phyloP scores from a whole-genome alignment of 441 rosid species.

The Adansonia grandidieri region DNA sequence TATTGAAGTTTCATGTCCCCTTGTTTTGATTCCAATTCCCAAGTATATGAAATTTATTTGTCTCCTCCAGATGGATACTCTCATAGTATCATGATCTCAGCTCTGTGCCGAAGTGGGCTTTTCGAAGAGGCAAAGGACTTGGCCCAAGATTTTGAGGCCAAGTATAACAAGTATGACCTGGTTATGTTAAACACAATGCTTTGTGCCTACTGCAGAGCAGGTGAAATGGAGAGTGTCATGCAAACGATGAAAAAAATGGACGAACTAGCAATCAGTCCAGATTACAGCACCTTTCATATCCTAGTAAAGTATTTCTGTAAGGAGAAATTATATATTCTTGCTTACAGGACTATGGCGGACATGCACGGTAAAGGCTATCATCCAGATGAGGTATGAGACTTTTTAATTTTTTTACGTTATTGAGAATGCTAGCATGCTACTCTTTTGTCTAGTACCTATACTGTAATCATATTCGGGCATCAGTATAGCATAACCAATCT shows the following conservation, averaged over 20 bases:
- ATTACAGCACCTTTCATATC: constrained; percentile 72
- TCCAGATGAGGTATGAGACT: constrained; percentile 68
- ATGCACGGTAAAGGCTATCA: constrained; percentile 83
- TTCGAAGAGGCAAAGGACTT: constrained; percentile 77
- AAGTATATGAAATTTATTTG: constrained; percentile 25
- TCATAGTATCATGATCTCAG: constrained; percentile 87
- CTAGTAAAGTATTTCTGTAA: constrained; percentile 80
- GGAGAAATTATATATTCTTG: constrained; percentile 84
- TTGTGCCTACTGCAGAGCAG: constrained; percentile 82
- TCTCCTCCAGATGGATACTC: constrained; percentile 78
- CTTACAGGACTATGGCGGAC: constrained; percentile 73
- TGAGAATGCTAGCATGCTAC: constrained; percentile 3
- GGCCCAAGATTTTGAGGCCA: constrained; percentile 71
- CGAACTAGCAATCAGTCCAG: constrained; percentile 72
- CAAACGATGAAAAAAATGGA: constrained; percentile 85
- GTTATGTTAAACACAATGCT: constrained; percentile 86
- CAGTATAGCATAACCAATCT: neutral
- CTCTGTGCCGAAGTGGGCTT: constrained; percentile 68
- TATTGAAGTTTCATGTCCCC: constrained; percentile 16
- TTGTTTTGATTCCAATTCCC: constrained; percentile 15
- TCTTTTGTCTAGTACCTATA: constrained; percentile 23
- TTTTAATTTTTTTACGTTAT: neutral
- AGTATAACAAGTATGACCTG: constrained; percentile 70
- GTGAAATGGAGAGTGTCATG: constrained; percentile 87
- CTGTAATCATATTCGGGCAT: neutral